A percentile compares a stretch with the other conserved stretches of the same genome.
phyloP scores from a whole-genome alignment of 352 stramenopile genomes.

The Globisporangium perplexum region DNA sequence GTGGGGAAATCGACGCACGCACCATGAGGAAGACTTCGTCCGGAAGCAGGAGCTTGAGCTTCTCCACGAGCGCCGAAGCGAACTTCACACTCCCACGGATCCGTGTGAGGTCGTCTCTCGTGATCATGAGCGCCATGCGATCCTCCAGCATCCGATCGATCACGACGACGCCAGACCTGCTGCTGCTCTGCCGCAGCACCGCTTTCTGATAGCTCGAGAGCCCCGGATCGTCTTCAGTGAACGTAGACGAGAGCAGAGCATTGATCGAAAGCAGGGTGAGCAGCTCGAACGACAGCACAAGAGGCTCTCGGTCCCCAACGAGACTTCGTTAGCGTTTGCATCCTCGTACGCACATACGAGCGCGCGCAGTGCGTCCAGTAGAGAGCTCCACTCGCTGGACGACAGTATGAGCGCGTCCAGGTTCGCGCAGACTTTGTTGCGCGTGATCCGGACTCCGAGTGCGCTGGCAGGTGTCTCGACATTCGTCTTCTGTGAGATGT shows the following conservation, averaged over 20 bases:
- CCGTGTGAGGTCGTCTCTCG: slow-evolving; percentile 33
- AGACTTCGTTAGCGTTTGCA: background rate
- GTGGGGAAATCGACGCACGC: no score
- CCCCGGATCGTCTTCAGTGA: slow-evolving; percentile 7
- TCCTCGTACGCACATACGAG: slow-evolving; percentile 14
- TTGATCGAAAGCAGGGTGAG: slow-evolving; percentile 6
- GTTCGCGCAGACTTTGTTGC: background rate
- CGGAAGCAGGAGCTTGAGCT: slow-evolving; percentile 26
- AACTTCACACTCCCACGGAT: slow-evolving; percentile 10
- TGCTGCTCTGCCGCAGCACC: slow-evolving; percentile 17
- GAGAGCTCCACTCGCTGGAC: slow-evolving; percentile 8
- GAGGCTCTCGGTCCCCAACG: background rate
- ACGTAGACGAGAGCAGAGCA: background rate
- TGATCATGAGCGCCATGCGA: slow-evolving; percentile 28
- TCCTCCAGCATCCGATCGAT: slow-evolving; percentile 33
- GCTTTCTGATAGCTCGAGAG: slow-evolving; percentile 21
- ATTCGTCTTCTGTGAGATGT: slow-evolving; percentile 2
- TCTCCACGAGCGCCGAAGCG: slow-evolving; percentile 4
- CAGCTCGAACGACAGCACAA: background rate
- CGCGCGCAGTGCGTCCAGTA: slow-evolving; percentile 14
- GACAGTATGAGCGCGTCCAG: slow-evolving; percentile 16
- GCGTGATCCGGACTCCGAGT: slow-evolving; percentile 10
- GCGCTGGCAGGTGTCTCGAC: slow-evolving; percentile 1
- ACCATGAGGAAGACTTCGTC: slow-evolving; percentile 42
- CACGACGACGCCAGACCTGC: slow-evolving; percentile 21